Conservation (phyloP, 2,329 filamentous ascomycete genomes). For the Plenodomus lindquistii region DNA sequence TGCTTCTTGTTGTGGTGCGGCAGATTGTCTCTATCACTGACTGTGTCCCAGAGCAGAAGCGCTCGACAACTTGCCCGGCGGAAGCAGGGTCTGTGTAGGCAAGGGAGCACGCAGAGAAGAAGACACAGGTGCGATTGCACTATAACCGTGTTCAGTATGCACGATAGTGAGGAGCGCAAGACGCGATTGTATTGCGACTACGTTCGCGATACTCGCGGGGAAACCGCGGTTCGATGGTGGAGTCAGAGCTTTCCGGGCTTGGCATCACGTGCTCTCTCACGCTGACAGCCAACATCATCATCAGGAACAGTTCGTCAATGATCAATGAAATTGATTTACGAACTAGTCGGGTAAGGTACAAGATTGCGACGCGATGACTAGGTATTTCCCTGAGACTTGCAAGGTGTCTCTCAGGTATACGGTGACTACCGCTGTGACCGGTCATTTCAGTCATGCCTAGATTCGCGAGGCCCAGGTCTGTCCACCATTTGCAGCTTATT, state of each 20-base stretch:
- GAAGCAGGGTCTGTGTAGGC: conserved; percentile 24
- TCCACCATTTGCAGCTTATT: too few species aligned
- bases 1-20: conserved; percentile 30
- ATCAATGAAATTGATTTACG: too few species aligned
- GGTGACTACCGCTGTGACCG: too few species aligned
- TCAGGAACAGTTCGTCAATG: background rate
- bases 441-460: too few species aligned
- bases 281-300: background rate
- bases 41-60: conserved; percentile 37
- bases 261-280: background rate
- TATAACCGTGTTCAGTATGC: conserved; percentile 3
- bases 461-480: too few species aligned
- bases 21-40: conserved; percentile 43
- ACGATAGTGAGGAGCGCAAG: conserved; percentile 12
- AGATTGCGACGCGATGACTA: too few species aligned
- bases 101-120: conserved; percentile 30
- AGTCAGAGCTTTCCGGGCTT: conserved; percentile 11
- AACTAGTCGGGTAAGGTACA: too few species aligned
- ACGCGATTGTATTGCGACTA: conserved; percentile 15
- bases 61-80: conserved; percentile 25
- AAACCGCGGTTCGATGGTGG: conserved; percentile 7
- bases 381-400: too few species aligned
- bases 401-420: too few species aligned
- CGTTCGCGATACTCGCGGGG: conserved; percentile 12
- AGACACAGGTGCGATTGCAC: conserved; percentile 17